Evolutionary conservation across 2,329 filamentous ascomycete species (phyloP).

Genomic region (Tricladium varicosporioides): DNA sequence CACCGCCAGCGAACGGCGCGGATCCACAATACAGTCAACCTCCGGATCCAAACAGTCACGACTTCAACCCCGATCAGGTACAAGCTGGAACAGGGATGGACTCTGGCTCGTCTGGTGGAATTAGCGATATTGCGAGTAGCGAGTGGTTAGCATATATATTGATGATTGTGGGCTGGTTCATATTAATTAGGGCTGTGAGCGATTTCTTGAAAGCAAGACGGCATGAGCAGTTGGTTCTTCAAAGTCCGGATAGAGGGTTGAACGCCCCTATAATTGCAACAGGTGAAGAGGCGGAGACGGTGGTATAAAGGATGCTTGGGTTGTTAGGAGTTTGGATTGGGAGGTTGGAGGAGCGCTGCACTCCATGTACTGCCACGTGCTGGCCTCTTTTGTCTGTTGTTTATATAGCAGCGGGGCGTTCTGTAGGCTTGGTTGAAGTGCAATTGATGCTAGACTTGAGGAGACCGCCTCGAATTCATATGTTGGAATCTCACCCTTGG

Average conservation of each 20-base stretch:
- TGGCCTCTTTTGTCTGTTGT: not conserved
- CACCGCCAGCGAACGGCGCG: constrained; percentile 38
- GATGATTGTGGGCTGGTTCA: constrained; percentile 98
- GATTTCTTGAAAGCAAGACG: constrained; percentile 85
- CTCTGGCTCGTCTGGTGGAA: constrained; percentile 40
- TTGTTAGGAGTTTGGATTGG: constrained; percentile 43
- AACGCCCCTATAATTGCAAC: constrained; percentile 83
- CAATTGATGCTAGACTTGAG: not conserved
- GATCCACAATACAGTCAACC: constrained; percentile 66
- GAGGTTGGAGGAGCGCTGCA: not conserved
- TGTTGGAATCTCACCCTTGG: not conserved
- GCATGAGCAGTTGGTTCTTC: constrained; percentile 89
- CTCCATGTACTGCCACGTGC: not conserved
- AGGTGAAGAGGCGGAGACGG: constrained; percentile 75
- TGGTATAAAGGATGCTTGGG: constrained; percentile 52
- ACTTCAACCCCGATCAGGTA: constrained; percentile 76
- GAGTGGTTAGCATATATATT: constrained; percentile 91
- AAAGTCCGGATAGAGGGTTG: constrained; percentile 86
- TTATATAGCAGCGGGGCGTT: not conserved
- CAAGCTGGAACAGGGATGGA: constrained; percentile 38
- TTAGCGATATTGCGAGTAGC: constrained; percentile 63
- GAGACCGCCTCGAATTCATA: not conserved
- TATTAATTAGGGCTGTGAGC: constrained; percentile 88
- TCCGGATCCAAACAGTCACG: constrained; percentile 83
- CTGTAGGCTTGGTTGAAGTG: not conserved